phyloP scores from a whole-genome alignment of 78 protist species.

The Dictyostelium citrinum region DNA sequence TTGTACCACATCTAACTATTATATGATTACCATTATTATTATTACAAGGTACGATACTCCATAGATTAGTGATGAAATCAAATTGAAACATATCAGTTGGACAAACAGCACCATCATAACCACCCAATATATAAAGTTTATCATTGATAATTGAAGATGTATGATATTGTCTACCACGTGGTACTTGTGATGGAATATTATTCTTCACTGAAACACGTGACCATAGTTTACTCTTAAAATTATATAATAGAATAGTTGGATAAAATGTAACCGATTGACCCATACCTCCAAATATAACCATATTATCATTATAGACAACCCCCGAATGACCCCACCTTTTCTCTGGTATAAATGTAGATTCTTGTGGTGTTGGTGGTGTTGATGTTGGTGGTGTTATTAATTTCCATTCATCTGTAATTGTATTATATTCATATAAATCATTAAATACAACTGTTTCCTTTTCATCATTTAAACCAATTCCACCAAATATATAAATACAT shows the following conservation, averaged over 20 bases:
- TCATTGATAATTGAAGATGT: not conserved
- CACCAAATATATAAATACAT: constrained; percentile 36
- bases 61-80: not conserved
- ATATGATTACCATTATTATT: constrained; percentile 10
- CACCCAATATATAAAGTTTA: constrained; percentile 22
- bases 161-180: constrained; percentile 48
- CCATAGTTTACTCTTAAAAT: constrained; percentile 23
- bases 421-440: not conserved
- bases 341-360: not conserved
- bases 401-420: not conserved
- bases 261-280: not conserved
- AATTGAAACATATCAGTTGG: constrained; percentile 35
- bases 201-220: not conserved
- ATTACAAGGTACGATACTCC: not conserved
- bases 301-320: not conserved
- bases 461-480: not conserved
- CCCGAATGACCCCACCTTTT: constrained; percentile 44
- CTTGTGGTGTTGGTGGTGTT: not conserved
- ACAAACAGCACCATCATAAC: constrained; percentile 29
- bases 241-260: not conserved
- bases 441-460: not conserved
- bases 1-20: constrained; percentile 2
- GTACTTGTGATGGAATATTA: not conserved
- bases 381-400: not conserved
- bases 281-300: constrained; percentile 58